A percentile compares a stretch with the other conserved stretches of the same genome.
Conservation (phyloP, 169 alveolate genomes). For the Plasmodium fragile region DNA sequence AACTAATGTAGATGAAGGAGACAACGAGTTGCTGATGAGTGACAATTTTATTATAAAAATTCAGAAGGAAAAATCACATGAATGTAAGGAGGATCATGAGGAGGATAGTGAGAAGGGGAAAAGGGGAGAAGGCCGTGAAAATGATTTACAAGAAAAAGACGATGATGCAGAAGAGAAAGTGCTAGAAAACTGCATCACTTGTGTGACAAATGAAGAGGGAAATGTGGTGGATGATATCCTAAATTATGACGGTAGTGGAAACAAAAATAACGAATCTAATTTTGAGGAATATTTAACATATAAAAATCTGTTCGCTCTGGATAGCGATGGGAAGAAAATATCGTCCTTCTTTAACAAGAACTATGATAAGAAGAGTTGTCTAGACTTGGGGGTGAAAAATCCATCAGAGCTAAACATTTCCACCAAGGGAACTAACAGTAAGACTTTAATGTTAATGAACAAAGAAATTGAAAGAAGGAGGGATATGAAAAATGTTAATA, state of each 20-base stretch:
- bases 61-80: conserved; percentile 14
- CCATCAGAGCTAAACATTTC: conserved; percentile 28
- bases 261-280: neutral
- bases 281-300: conserved; percentile 57
- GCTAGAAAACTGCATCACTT: neutral
- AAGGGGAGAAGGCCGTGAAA: neutral
- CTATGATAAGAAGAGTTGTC: conserved; percentile 15
- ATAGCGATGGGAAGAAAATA: conserved; percentile 36
- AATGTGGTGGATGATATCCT: neutral
- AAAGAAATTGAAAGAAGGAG: conserved; percentile 25
- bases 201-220: neutral
- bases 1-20: conserved; percentile 23
- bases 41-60: conserved; percentile 70
- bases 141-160: neutral
- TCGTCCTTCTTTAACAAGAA: conserved; percentile 31
- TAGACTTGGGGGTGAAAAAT: neutral
- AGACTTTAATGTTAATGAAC: conserved; percentile 11
- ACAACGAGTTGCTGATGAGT: conserved; percentile 48
- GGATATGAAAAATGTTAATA: neutral
- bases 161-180: neutral
- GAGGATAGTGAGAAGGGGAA: neutral
- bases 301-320: conserved; percentile 43
- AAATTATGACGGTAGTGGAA: neutral
- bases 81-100: neutral
- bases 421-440: conserved; percentile 29